These are phyloP conservation scores for Pseudotsuga menziesii DNA, from an alignment of 75 land plant genomes.

Conservation along the genomic window DNA sequence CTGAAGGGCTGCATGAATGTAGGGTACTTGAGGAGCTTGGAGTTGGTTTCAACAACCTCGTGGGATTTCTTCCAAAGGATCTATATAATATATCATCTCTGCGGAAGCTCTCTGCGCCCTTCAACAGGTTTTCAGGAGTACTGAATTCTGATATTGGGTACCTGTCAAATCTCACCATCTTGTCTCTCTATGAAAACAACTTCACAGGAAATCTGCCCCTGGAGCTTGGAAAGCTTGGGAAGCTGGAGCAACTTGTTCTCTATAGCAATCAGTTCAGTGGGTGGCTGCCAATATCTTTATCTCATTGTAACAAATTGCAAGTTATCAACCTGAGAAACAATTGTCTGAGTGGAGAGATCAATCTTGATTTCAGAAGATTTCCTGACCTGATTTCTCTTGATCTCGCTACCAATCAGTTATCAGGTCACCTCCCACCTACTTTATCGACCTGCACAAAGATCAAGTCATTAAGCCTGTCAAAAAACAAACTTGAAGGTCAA, in stretches of 20 bases:
- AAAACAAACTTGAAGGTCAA: conserved; percentile 30
- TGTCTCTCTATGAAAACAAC: conserved; percentile 52
- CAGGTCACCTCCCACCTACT: conserved; percentile 36
- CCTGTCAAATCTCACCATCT: conserved; percentile 31
- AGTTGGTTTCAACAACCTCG: conserved; percentile 38
- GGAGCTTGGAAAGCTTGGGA: conserved; percentile 41
- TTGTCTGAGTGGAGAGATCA: conserved; percentile 31
- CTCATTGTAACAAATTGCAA: conserved; percentile 33
- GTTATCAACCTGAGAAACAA: conserved; percentile 37
- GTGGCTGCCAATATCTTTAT: conserved; percentile 35
- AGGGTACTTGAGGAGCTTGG: conserved; percentile 24
- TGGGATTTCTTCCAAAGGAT: conserved; percentile 35
- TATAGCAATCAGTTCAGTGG: conserved; percentile 47
- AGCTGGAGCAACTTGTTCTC: conserved; percentile 30
- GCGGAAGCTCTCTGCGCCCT: conserved; percentile 28
- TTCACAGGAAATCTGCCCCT: conserved; percentile 48
- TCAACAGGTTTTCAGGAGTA: conserved; percentile 36
- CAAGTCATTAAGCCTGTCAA: conserved; percentile 33
- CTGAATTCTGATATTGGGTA: conserved; percentile 23
- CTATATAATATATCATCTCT: conserved; percentile 20
- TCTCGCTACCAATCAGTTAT: conserved; percentile 40
- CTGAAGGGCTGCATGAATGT: conserved; percentile 27
- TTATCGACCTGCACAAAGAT: conserved; percentile 41
- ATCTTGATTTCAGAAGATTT: conserved; percentile 33
- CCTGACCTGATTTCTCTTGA: conserved; percentile 28